Evolutionary conservation across 345 rosid genomes (phyloP).

Genomic region (Punica granatum): DNA sequence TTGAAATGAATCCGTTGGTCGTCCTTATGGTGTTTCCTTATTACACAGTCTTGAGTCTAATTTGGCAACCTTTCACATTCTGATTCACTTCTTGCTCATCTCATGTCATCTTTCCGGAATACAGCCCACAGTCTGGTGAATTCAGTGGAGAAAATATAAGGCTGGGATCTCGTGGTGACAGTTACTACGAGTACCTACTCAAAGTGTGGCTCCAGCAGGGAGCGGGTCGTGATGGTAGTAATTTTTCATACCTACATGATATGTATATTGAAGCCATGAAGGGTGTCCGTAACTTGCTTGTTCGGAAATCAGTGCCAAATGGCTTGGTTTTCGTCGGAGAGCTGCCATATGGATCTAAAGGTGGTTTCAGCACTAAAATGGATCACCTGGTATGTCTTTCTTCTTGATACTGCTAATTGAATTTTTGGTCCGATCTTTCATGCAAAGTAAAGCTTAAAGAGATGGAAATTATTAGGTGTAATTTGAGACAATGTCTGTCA

Average conservation of each 20-base stretch:
- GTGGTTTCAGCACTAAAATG: conserved; percentile 93
- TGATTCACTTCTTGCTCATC: not conserved
- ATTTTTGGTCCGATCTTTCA: not conserved
- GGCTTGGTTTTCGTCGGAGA: conserved; percentile 91
- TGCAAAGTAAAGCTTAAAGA: not conserved
- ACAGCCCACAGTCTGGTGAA: conserved; percentile 86
- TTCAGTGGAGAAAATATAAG: conserved; percentile 88
- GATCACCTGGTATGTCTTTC: conserved; percentile 80
- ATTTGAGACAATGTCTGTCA: not conserved
- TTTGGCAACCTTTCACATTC: not conserved
- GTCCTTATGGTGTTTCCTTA: not conserved
- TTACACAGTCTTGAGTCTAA: not conserved
- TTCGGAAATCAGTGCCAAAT: conserved; percentile 71
- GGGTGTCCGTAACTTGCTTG: conserved; percentile 84
- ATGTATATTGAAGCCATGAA: conserved; percentile 97
- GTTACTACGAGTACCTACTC: conserved; percentile 91
- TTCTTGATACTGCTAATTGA: conserved; percentile 3
- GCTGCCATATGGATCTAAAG: conserved; percentile 73
- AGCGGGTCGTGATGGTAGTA: conserved; percentile 30
- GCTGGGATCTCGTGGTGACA: conserved; percentile 97
- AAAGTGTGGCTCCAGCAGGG: conserved; percentile 97
- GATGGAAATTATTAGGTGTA: not conserved
- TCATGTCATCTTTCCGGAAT: conserved; percentile 13
- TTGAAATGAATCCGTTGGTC: not conserved
- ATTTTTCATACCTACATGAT: conserved; percentile 57